Percentiles rank a stretch among this genome's conserved stretches.
Conservation (phyloP, 2,329 filamentous ascomycete species). For the Trichoderma sp. region DNA sequence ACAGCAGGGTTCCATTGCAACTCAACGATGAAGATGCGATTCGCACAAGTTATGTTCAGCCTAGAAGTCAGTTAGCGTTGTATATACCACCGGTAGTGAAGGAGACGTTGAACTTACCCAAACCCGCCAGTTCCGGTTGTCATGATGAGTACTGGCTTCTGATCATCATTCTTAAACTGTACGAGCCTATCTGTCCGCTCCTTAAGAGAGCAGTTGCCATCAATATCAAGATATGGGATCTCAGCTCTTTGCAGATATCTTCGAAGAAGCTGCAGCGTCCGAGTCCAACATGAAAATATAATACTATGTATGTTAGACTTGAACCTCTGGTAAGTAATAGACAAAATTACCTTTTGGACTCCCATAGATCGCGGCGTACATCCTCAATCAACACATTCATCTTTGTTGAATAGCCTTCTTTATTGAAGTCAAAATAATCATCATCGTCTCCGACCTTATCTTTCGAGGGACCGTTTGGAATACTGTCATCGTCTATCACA, state of each 20-base stretch:
- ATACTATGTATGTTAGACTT: slow-evolving; percentile 35
- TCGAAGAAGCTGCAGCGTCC: slow-evolving; percentile 42
- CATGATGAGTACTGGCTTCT: slow-evolving; percentile 41
- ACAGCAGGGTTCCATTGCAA: slow-evolving; percentile 57
- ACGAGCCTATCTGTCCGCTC: slow-evolving; percentile 41
- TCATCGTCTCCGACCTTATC: not conserved
- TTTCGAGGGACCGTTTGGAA: not conserved
- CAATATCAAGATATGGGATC: slow-evolving; percentile 42
- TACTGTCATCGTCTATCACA: not conserved
- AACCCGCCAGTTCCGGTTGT: slow-evolving; percentile 54
- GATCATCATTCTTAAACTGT: slow-evolving; percentile 35
- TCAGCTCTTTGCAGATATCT: slow-evolving; percentile 31
- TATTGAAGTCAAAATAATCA: slow-evolving; percentile 31
- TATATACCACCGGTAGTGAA: not conserved
- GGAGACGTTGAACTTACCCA: slow-evolving; percentile 38
- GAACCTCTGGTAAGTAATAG: slow-evolving; percentile 21
- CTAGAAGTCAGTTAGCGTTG: slow-evolving; percentile 29
- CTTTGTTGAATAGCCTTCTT: slow-evolving; percentile 36
- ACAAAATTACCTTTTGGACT: not conserved
- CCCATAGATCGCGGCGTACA: slow-evolving; percentile 25
- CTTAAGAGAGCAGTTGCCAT: slow-evolving; percentile 42
- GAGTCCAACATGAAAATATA: slow-evolving; percentile 50
- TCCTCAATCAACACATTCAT: slow-evolving; percentile 37
- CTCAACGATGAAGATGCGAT: slow-evolving; percentile 52
- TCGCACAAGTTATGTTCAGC: slow-evolving; percentile 51